Base-by-base conservation (phyloP, 2,329 filamentous ascomycete species). In the Penicillium oxalicum region DNA sequence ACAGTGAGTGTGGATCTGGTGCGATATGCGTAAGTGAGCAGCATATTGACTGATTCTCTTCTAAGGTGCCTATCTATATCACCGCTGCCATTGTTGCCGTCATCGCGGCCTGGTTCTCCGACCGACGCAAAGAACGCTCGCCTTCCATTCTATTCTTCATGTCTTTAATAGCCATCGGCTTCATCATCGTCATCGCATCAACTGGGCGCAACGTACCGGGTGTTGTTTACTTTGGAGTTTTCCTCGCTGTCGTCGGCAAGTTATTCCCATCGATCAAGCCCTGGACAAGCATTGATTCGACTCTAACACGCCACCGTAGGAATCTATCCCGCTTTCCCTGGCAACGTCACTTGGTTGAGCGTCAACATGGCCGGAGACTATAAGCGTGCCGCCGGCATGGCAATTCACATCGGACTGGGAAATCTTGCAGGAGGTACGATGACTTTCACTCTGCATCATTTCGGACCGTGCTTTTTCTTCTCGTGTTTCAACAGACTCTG, bases 381-480 rank as follows among this genome's bases (percentile, higher is more conserved):
- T 42, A 76, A 76, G 52, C 74, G 82, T 4, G 77, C 77, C 7
- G 78, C 76, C 0, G 82, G 81, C 1, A 85, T 85, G 77, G 83
- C 81, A 0, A 68, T 86, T 9, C 80, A 83, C 37, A 83, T 86
- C 43, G 79, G 78, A 0, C 57, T 81, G 11, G 82, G 82, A 0
- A 85, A 84, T 44, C 50, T 72, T 35, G 60, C 65, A 11, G 69
- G 69, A 46, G 66, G 67, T 69, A 57, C 27, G 50, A 45, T 40
- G 2, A 29, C 18, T 7, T 7, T 9, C n/a, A 3, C 9, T 28
- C 11, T 9, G 36, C 32, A 18, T 24, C 8, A 27, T 27, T 44
- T 2, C 12, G 1, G 26, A 11, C 8, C 11, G 39, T 47, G 6
- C 43, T 47, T 46, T 9, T 9, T 8, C 11, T 5, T 4, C 11